These are phyloP conservation scores for Candida vartiovaarae DNA, from an alignment of 805 yeast genomes.

Conservation along the genomic window DNA sequence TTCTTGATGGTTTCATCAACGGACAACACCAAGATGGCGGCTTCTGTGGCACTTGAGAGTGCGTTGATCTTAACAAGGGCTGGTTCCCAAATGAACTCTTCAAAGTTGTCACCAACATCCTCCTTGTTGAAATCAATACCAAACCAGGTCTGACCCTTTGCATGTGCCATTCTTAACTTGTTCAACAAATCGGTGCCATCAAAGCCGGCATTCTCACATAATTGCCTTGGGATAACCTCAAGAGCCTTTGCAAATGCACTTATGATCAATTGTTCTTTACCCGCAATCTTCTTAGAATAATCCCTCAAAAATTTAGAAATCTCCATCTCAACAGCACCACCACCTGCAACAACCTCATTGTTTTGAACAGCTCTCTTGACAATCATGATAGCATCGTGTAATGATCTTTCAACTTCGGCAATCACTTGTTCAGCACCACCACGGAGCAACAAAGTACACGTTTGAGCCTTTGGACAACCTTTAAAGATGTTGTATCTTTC, in stretches of 20 bases:
- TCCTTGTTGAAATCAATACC: conserved; percentile 92
- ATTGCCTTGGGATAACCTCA: conserved; percentile 93
- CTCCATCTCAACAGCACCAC: conserved; percentile 99
- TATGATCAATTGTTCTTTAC: conserved; percentile 90
- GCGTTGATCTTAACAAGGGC: conserved; percentile 91
- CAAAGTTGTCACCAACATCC: conserved; percentile 75
- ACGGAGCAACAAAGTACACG: conserved; percentile 87
- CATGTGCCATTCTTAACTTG: conserved; percentile 86
- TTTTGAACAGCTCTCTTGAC: conserved; percentile 91
- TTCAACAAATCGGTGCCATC: conserved; percentile 95
- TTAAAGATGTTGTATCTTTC: conserved; percentile 90
- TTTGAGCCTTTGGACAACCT: conserved; percentile 88
- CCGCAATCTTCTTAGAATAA: conserved; percentile 80
- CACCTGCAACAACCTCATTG: conserved; percentile 90
- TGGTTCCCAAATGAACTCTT: conserved; percentile 95
- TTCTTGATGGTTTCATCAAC: conserved; percentile 91
- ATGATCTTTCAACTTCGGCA: conserved; percentile 95
- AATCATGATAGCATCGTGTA: conserved; percentile 98
- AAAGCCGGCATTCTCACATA: conserved; percentile 98
- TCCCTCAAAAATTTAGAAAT: conserved; percentile 83
- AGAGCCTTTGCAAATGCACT: conserved; percentile 91
- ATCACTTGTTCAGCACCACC: conserved; percentile 99
- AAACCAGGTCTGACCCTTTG: conserved; percentile 84
- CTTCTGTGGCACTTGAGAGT: conserved; percentile 93
- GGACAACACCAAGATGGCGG: conserved; percentile 86